A percentile compares a stretch with the other conserved stretches of the same genome.
Evolutionary conservation across 805 yeast genomes (phyloP).

Genomic region (Starmerella sirachaensis): DNA sequence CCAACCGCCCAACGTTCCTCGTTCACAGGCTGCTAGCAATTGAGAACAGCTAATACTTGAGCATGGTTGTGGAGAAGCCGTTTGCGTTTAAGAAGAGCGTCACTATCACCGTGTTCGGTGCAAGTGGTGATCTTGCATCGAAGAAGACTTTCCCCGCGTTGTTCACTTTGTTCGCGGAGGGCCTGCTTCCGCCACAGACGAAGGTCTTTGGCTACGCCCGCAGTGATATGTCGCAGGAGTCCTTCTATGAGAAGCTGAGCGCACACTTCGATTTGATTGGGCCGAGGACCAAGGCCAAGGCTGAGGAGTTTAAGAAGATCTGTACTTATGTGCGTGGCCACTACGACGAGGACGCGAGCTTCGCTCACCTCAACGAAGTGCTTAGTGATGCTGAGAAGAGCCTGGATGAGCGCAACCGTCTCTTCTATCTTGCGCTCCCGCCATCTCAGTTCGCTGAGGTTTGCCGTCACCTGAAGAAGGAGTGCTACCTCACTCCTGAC

Average conservation of each 20-base stretch:
- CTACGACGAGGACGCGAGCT: slow-evolving; percentile 75
- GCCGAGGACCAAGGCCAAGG: slow-evolving; percentile 31
- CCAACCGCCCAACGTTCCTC: too few relatives aligned
- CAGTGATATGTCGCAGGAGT: slow-evolving; percentile 55
- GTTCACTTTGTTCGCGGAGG: slow-evolving; percentile 46
- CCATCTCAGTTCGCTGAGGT: slow-evolving; percentile 82
- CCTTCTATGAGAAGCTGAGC: slow-evolving; percentile 54
- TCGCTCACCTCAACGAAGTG: slow-evolving; percentile 39
- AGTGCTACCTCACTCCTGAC: slow-evolving; percentile 44
- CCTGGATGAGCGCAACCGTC: slow-evolving; percentile 47
- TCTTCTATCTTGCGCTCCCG: slow-evolving; percentile 88
- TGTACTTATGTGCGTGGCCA: slow-evolving; percentile 63
- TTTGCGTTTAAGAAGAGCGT: slow-evolving; percentile 16
- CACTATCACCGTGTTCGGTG: slow-evolving; percentile 24
- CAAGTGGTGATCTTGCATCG: slow-evolving; percentile 31
- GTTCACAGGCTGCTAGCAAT: too few relatives aligned
- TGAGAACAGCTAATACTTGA: not conserved
- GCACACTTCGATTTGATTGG: slow-evolving; percentile 49
- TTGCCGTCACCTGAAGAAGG: slow-evolving; percentile 55
- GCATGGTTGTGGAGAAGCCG: slow-evolving; percentile 4
- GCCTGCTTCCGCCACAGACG: slow-evolving; percentile 55
- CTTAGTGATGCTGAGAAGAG: slow-evolving; percentile 51
- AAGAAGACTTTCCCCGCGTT: slow-evolving; percentile 33
- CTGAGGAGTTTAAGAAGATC: slow-evolving; percentile 52
- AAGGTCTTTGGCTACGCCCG: slow-evolving; percentile 89